Evolutionary conservation across 352 stramenopile species (phyloP), one percentile per base, ranked within the genome.

Genomic region (Phytophthora lateralis): DNA sequence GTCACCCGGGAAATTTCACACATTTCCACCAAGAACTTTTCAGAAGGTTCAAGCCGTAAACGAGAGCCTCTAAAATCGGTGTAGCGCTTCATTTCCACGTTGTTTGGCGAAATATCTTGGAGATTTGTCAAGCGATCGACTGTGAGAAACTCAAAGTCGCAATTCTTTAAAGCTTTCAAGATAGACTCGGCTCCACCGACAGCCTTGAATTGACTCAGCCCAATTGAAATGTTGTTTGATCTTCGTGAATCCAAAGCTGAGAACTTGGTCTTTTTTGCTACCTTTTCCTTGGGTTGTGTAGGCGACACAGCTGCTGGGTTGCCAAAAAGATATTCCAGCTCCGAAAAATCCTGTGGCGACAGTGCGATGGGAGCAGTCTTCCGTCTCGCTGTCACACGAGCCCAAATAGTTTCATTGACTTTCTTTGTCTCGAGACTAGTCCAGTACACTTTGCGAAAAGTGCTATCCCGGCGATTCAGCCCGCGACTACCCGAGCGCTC

Each of bases 181-280:
- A 91, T 83, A 21, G 64, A 64, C 0, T 82, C 64, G 15, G 69
- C 48, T 20, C 80, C 85, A 3, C 82, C 80, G 7, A 77, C 20
- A 8, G 60, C 39, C 60, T 94, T 94, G 29, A 91, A 92, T 55
- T 89, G 82, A n/a, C 69, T 89, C 4, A 94, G 35, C 0, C 78
- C 82, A 60, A 94, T 94, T 5, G 77, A 87, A 55, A 94, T 92
- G 39, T 90, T 92, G 71, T 92, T 92, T 5, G 79, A 84, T 20
- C 85, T 76, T 11, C 82, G 69, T n/a, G 82, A 82, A 66, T 94
- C 85, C 5, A 94, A 60, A 0, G 82, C 82, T 9, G 71, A 82
- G 26, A 90, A 83, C 8, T 70, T 69, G 7, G 72, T 68, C 35
- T 76, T 80, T 44, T 73, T 73, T n/a, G 35, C 56, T 3, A 21